These are phyloP conservation scores for Phytophthora ohioensis DNA, from an alignment of 352 stramenopile genomes.

Conservation along the genomic window DNA sequence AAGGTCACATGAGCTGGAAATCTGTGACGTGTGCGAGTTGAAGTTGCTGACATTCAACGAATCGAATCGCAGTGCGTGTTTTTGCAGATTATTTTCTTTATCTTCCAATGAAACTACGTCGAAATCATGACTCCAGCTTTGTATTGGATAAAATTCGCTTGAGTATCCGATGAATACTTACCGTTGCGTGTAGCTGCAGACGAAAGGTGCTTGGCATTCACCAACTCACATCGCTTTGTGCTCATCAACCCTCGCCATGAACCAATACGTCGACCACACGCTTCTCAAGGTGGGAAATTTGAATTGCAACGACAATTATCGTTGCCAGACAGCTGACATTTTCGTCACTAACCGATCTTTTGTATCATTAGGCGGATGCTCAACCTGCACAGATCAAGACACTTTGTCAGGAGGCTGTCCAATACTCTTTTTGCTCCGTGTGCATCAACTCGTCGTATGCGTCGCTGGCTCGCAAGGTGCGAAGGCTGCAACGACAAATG, in stretches of 20 bases:
- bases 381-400: conserved; percentile 67
- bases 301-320: too few relatives aligned
- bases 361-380: conserved; percentile 57
- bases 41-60: conserved; percentile 15
- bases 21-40: conserved; percentile 35
- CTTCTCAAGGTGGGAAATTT: conserved; percentile 66
- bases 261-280: conserved; percentile 82
- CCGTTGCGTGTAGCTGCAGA: conserved; percentile 14
- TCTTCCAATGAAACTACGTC: not conserved
- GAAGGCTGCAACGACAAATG: not conserved
- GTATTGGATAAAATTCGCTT: conserved; percentile 31
- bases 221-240: conserved; percentile 2
- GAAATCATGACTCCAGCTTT: not conserved
- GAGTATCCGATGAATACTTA: conserved; percentile 39
- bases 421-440: conserved; percentile 80
- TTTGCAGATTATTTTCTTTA: conserved; percentile 16
- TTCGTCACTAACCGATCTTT: conserved; percentile 13
- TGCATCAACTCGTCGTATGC: conserved; percentile 87
- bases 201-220: conserved; percentile 22
- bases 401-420: conserved; percentile 74
- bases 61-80: conserved; percentile 20
- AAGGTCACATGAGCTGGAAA: conserved; percentile 30
- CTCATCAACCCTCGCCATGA: conserved; percentile 38
- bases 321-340: not conserved
- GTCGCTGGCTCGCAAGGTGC: conserved; percentile 63